A percentile compares a stretch with the other conserved stretches of the same genome.
phyloP scores from a whole-genome alignment of 2,329 filamentous ascomycete genomes.

The Bipolaris victoriae region DNA sequence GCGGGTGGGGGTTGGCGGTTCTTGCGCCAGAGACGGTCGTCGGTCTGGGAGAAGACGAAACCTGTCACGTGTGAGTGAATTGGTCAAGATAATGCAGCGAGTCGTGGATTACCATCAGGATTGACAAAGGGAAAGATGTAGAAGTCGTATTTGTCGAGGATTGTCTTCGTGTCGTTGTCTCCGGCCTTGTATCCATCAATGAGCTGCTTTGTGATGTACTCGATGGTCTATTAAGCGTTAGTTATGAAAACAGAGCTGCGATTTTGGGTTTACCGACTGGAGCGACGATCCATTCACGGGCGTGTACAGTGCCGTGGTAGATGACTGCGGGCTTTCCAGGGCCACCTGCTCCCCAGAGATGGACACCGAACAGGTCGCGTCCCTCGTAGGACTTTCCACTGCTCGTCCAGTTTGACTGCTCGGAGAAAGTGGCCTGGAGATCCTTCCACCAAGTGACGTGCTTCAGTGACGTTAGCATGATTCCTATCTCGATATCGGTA shows the following conservation, averaged over 20 bases:
- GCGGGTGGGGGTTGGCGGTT: slow-evolving; percentile 37
- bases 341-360: slow-evolving; percentile 41
- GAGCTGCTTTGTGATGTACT: slow-evolving; percentile 39
- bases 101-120: slow-evolving; percentile 31
- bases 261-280: slow-evolving; percentile 48
- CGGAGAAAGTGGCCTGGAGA: slow-evolving; percentile 33
- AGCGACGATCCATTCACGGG: slow-evolving; percentile 42
- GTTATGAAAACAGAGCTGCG: neutral
- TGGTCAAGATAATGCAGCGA: neutral
- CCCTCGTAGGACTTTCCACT: slow-evolving; percentile 41
- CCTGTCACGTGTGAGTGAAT: slow-evolving; percentile 19
- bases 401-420: slow-evolving; percentile 38
- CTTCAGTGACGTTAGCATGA: slow-evolving; percentile 3
- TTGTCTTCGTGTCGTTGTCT: slow-evolving; percentile 40
- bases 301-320: slow-evolving; percentile 42
- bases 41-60: slow-evolving; percentile 44
- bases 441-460: slow-evolving; percentile 28
- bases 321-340: slow-evolving; percentile 43
- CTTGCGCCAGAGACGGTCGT: slow-evolving; percentile 46
- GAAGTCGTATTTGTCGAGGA: slow-evolving; percentile 41
- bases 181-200: slow-evolving; percentile 36
- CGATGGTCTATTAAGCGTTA: slow-evolving; percentile 20
- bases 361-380: slow-evolving; percentile 39
- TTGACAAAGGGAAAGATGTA: slow-evolving; percentile 44
- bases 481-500: neutral